Percentiles rank a stretch among this genome's conserved stretches.
Evolutionary conservation across 108 stramenopile genomes (phyloP).

Genomic region (Discostella pseudostelligera): DNA sequence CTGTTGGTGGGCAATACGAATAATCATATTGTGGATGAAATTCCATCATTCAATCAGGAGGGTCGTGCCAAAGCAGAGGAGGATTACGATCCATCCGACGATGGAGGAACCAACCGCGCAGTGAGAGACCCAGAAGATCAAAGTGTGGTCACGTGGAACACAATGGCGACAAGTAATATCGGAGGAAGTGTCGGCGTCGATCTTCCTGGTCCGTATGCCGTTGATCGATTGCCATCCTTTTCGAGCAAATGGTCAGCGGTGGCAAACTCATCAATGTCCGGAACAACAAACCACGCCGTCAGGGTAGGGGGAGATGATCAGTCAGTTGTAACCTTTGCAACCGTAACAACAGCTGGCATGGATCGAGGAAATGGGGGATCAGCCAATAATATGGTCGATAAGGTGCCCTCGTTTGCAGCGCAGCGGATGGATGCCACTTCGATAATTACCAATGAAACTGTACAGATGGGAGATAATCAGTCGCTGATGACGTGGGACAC

Average conservation of each 20-base stretch:
- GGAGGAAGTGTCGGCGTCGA: neutral
- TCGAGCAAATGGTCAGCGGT: slow-evolving; percentile 2
- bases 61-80: neutral
- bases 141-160: slow-evolving; percentile 43
- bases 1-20: slow-evolving; percentile 24
- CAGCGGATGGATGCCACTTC: slow-evolving; percentile 7
- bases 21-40: slow-evolving; percentile 41
- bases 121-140: slow-evolving; percentile 41
- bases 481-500: slow-evolving; percentile 41
- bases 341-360: slow-evolving; percentile 28
- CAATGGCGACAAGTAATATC: slow-evolving; percentile 23
- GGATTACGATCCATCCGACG: neutral
- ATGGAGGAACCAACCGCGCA: slow-evolving; percentile 14
- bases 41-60: slow-evolving; percentile 10
- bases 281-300: slow-evolving; percentile 28
- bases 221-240: slow-evolving; percentile 34
- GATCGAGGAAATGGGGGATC: slow-evolving; percentile 15
- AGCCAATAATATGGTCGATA: slow-evolving; percentile 26
- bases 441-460: slow-evolving; percentile 21
- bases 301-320: slow-evolving; percentile 38
- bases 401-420: slow-evolving; percentile 29
- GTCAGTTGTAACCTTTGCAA: slow-evolving; percentile 49
- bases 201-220: slow-evolving; percentile 15
- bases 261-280: slow-evolving; percentile 22
- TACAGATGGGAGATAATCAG: slow-evolving; percentile 28